Conservation (phyloP, 768 basidiomycete species). For the Kondoa subrosea region DNA sequence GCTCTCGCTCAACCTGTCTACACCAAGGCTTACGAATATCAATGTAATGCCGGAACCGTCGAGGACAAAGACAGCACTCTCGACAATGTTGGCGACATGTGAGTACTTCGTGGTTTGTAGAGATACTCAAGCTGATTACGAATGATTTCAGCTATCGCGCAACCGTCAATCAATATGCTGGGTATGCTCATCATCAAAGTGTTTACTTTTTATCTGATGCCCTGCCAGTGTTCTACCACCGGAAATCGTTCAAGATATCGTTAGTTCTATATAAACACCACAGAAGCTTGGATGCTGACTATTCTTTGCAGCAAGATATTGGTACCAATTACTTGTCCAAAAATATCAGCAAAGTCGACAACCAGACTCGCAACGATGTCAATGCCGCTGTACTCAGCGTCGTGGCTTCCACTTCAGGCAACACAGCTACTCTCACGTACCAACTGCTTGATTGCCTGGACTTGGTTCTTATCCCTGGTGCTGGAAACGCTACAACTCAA, state of each 20-base stretch:
- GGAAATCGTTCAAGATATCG: not conserved
- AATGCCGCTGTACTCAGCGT: conserved; percentile 1
- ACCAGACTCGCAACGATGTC: conserved; percentile 4
- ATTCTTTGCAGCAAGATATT: not conserved
- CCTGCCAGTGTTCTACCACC: conserved; percentile 1
- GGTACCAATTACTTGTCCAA: not conserved
- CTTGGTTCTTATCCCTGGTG: conserved; percentile 2
- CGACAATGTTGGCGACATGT: not conserved
- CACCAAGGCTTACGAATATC: conserved; percentile 2
- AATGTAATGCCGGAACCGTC: not conserved
- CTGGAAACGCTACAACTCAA: not conserved
- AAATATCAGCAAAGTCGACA: not conserved
- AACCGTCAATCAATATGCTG: conserved; percentile 7
- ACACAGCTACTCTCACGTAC: conserved; percentile 5
- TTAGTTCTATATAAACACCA: not conserved
- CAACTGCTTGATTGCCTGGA: conserved; percentile 2
- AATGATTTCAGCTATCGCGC: not conserved
- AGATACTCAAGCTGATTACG: not conserved
- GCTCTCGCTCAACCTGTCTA: conserved; percentile 8
- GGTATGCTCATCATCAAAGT: not conserved
- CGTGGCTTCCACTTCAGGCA: conserved; percentile 1
- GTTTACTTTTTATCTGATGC: not conserved
- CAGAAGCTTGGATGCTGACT: not conserved
- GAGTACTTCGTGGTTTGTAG: not conserved
- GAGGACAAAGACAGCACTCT: not conserved